Evolutionary conservation across 371 early-diverging fungal genomes (phyloP).

Genomic region (Chytridium lagenaria): DNA sequence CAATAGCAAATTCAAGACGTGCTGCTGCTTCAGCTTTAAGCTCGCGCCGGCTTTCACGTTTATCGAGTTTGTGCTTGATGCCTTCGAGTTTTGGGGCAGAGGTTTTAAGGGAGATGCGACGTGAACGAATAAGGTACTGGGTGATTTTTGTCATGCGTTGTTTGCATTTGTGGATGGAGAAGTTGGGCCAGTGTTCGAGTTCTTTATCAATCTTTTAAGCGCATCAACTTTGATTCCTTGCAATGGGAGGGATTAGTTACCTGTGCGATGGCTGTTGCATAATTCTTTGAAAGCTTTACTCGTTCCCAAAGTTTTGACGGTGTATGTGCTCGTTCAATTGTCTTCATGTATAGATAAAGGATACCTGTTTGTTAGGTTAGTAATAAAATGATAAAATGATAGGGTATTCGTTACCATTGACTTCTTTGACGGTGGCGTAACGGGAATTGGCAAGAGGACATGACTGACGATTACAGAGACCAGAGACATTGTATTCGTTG

Average conservation of each 20-base stretch:
- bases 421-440: conserved; percentile 98
- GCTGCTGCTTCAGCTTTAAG: conserved; percentile 94
- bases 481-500: conserved; percentile 98
- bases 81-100: conserved; percentile 75
- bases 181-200: conserved; percentile 91
- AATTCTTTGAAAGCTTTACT: conserved; percentile 91
- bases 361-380: conserved; percentile 54
- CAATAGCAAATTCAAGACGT: conserved; percentile 93
- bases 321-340: conserved; percentile 95
- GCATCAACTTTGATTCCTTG: neutral
- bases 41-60: conserved; percentile 91
- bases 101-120: conserved; percentile 84
- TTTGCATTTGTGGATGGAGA: conserved; percentile 96
- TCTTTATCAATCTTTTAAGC: conserved; percentile 85
- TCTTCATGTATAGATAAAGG: conserved; percentile 94
- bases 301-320: conserved; percentile 97
- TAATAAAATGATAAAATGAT: neutral
- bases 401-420: conserved; percentile 64
- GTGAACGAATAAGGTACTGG: conserved; percentile 95
- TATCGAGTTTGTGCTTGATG: conserved; percentile 93
- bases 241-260: conserved; percentile 48
- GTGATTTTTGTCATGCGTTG: conserved; percentile 97
- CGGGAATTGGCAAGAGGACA: conserved; percentile 98
- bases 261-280: conserved; percentile 88
- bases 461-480: conserved; percentile 94